Evolutionary conservation across 306 rosid genomes (phyloP), one percentile per base, ranked within the genome.

Genomic region (Citrullus amarus): DNA sequence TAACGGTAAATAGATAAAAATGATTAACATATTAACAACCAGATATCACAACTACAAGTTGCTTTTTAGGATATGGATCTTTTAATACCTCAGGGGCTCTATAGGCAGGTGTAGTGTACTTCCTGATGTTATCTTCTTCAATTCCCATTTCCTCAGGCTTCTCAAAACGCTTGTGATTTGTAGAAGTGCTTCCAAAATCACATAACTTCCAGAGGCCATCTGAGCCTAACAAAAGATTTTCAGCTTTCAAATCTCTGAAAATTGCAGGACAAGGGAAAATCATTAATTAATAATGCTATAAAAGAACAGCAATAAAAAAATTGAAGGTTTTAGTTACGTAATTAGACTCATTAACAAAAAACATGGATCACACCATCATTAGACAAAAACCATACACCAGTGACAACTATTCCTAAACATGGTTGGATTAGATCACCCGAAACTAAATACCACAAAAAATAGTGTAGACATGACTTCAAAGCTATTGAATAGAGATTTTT

Each of bases 81-180:
- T 32, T 18, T 77, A 36, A 80, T 63, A 89, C 99, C 97, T 95
- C 99, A 1, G 99, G 97, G 61, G 98, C 85, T 83, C 99, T 89
- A 81, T 95, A 95, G 71, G 99, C 99, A 16, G 99, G 99, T 57
- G 99, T 95, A 55, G 99, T 95, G 85, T 89, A 80, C 90, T 95
- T 95, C 87, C 99, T 92, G 89, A 95, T 95, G 87, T 89, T 95
- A 85, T 95, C 99, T 86, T 95, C 99, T 84, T 92, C 99, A 78
- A 95, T 86, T 61, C 99, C 99, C 99, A 95, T 95, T 82, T 95
- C 99, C 83, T 92, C 97, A 58, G 97, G 92, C 87, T 90, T 95
- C 86, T 91, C 97, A 75, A 92, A 95, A 32, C 97, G 88, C 86
- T 92, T 95, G 87, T 95, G 97, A 81, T 92, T 92, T 55, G 97